Conservation (phyloP, 768 basidiomycete species). For the Lactifluus piperatus region DNA sequence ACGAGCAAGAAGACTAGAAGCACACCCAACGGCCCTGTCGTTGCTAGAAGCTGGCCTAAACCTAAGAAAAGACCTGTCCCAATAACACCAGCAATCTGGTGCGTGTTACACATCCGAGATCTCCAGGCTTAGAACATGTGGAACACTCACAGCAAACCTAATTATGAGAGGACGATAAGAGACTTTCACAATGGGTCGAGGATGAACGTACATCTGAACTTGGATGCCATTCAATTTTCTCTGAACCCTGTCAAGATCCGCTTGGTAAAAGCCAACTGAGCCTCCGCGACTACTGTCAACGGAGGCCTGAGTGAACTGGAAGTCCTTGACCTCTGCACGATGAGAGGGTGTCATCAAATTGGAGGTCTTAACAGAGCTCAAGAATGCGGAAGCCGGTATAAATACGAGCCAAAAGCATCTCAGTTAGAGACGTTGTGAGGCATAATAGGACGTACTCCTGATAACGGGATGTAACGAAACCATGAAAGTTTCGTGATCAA, state of each 20-base stretch:
- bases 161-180: not conserved
- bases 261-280: conserved; percentile 3
- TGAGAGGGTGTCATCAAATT: not conserved
- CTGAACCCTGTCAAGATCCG: conserved; percentile 12
- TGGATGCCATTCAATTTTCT: conserved; percentile 14
- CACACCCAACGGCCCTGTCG: conserved; percentile 25
- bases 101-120: not conserved
- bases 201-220: conserved; percentile 15
- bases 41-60: conserved; percentile 25
- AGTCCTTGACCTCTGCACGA: not conserved
- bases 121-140: not conserved
- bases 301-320: not conserved
- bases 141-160: conserved; percentile 15
- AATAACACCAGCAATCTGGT: conserved; percentile 25
- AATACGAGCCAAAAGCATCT: not conserved
- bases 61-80: conserved; percentile 29
- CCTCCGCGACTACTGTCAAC: not conserved
- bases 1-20: conserved; percentile 26
- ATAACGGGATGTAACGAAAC: not conserved
- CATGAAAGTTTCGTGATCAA: not conserved
- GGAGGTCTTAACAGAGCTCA: not conserved
- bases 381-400: not conserved
- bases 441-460: too few species aligned
- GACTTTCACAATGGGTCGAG: not conserved
- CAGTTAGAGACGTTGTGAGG: not conserved